Evolutionary conservation across 257 asterid species (phyloP).

Genomic region (Solanum pinnatisectum): DNA sequence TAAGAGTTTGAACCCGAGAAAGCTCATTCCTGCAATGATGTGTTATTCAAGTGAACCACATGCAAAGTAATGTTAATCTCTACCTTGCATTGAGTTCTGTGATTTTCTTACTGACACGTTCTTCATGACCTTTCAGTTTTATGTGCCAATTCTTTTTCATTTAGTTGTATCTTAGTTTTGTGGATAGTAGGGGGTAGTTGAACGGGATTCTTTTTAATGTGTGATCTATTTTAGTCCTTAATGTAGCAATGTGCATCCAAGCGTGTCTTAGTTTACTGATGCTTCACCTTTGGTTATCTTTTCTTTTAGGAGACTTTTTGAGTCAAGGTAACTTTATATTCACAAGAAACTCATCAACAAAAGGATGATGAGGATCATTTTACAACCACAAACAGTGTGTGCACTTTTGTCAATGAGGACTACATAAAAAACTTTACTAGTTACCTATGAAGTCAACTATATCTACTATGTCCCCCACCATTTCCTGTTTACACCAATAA

Average conservation of each 20-base stretch:
- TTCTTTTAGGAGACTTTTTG: not conserved
- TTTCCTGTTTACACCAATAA: not conserved
- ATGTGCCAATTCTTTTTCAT: not conserved
- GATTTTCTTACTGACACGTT: not conserved
- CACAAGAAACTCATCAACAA: not conserved
- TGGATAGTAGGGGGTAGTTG: not conserved
- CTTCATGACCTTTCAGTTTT: not conserved
- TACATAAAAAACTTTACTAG: not conserved
- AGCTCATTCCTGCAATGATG: constrained; percentile 99
- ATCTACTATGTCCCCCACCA: not conserved
- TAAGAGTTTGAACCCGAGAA: constrained; percentile 78
- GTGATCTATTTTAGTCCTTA: not conserved
- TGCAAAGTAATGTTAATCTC: constrained; percentile 63
- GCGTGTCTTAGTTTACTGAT: not conserved
- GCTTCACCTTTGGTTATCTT: not conserved
- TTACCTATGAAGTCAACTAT: not conserved
- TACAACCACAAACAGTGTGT: not conserved
- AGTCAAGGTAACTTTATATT: not conserved
- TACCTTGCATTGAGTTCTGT: not conserved
- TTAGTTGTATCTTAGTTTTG: not conserved
- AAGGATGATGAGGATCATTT: not conserved
- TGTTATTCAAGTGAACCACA: constrained; percentile 96
- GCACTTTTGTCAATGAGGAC: not conserved
- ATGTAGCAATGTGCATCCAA: not conserved
- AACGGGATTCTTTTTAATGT: not conserved